Evolutionary conservation across 1,284 basidiomycete genomes (phyloP), one percentile per base, ranked within the genome.

Genomic region (Papiliotrema laurentii): DNA sequence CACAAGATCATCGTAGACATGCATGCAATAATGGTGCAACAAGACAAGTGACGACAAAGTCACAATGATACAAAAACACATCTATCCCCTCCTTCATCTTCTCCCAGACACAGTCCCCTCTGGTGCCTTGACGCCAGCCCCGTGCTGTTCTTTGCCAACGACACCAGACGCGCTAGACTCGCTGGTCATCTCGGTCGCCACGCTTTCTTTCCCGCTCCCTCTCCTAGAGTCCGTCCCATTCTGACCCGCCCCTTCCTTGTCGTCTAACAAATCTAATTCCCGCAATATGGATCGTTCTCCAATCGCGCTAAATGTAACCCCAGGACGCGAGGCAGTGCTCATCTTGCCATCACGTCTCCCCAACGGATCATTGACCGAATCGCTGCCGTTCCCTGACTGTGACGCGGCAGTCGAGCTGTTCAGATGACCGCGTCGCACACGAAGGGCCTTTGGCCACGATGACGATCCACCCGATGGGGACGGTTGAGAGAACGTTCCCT

Each of bases 401-500:
- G n/a, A 27, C 21, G 25, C 26, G 31, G 25, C 16, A 25, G 36
- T 34, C 14, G 38, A 42, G 18, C 26, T 27, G 35, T 24, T 22
- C 22, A 34, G n/a, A n/a, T n/a, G n/a, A n/a, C n/a, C n/a, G n/a
- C 43, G 40, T 18, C 34, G 30, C 2, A 24, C 41, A 24, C 22
- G 38, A 14, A 46, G 21, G 19, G 24, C 19, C n/a, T 18, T 5
- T 14, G 38, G 43, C 45, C 30, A 40, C 18, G 33, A 47, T 35
- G 38, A 40, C 6, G 13, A 5, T 24, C 34, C 44, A 19, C 19
- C 19, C 16, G 44, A 44, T 25, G 28, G 22, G 4, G 45, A 38
- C 26, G 44, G 56, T 36, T 36, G 59, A 5, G 59, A 56, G 35
- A 64, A 59, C 2, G 60, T 58, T 6, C 66, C 66, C 31, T 64